These are phyloP conservation scores for Thielaviopsis euricoi DNA, from an alignment of 2,329 filamentous ascomycete genomes.

Conservation along the genomic window DNA sequence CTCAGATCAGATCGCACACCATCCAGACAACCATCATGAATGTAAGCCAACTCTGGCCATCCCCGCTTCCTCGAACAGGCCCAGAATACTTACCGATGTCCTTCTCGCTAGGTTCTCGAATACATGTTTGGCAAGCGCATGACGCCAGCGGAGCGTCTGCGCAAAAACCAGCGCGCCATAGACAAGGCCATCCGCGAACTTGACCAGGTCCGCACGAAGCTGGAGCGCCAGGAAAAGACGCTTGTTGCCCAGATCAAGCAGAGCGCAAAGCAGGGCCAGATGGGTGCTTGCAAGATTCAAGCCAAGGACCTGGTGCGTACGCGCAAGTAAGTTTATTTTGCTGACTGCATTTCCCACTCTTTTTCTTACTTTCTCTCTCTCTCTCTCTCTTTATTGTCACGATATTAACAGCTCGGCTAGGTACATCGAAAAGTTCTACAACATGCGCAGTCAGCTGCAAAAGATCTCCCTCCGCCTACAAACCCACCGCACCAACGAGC, in stretches of 20 bases:
- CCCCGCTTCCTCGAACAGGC: not conserved
- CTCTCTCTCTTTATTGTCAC: not conserved
- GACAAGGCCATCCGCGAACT: slow-evolving; percentile 96
- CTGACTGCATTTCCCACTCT: too few relatives aligned
- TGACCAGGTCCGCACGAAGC: slow-evolving; percentile 83
- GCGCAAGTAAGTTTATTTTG: slow-evolving; percentile 43
- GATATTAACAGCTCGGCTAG: slow-evolving; percentile 23
- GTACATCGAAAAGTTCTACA: slow-evolving; percentile 96
- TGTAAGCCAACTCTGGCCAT: slow-evolving; percentile 20
- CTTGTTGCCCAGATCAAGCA: slow-evolving; percentile 93
- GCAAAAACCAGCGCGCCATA: slow-evolving; percentile 88
- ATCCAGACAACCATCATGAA: slow-evolving; percentile 35
- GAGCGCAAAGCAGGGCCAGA: slow-evolving; percentile 93
- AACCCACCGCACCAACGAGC: slow-evolving; percentile 96
- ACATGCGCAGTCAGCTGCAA: slow-evolving; percentile 92
- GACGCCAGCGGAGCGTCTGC: slow-evolving; percentile 81
- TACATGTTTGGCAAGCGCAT: slow-evolving; percentile 99
- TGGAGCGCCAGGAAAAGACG: slow-evolving; percentile 98
- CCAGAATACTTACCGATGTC: slow-evolving; percentile 4
- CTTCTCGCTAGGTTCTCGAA: slow-evolving; percentile 60
- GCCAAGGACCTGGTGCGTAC: slow-evolving; percentile 93
- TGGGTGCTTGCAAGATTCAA: slow-evolving; percentile 97
- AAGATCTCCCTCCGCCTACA: slow-evolving; percentile 91
- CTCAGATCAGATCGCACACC: too few relatives aligned
- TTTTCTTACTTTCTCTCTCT: slow-evolving; percentile 1